Conservation (phyloP, 495 filamentous ascomycete genomes). For the Aspergillus ellipticus region DNA sequence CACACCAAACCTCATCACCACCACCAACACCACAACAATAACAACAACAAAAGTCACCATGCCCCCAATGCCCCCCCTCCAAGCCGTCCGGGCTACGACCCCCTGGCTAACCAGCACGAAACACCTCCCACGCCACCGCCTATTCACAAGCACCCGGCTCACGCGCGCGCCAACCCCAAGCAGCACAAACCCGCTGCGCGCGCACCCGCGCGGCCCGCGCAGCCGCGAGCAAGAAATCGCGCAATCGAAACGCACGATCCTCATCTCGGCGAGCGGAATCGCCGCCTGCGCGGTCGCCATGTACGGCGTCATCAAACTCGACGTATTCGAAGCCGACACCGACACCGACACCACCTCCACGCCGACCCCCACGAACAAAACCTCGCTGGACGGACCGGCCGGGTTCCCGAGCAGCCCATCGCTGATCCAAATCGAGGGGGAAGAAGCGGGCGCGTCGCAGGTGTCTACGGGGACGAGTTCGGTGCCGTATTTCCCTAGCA, state of each 20-base stretch:
- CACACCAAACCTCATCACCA: slow-evolving; percentile 2
- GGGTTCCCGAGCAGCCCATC: slow-evolving; percentile 36
- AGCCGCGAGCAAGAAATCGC: slow-evolving; percentile 21
- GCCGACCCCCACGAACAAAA: slow-evolving; percentile 11
- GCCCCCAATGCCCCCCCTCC: neutral
- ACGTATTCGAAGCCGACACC: slow-evolving; percentile 34
- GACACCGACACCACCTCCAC: neutral
- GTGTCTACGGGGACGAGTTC: slow-evolving; percentile 79
- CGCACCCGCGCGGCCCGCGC: slow-evolving; percentile 4
- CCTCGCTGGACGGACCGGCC: slow-evolving; percentile 39
- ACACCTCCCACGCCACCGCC: neutral
- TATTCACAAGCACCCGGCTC: slow-evolving; percentile 21
- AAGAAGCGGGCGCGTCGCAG: slow-evolving; percentile 55
- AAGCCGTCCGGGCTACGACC: neutral
- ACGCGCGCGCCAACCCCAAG: slow-evolving; percentile 25
- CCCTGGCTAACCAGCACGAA: slow-evolving; percentile 27
- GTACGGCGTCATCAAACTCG: slow-evolving; percentile 38
- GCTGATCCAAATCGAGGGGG: slow-evolving; percentile 43
- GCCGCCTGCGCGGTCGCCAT: slow-evolving; percentile 31
- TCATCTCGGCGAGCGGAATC: slow-evolving; percentile 35
- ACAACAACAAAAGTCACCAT: slow-evolving; percentile 1
- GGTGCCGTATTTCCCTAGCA: slow-evolving; percentile 76
- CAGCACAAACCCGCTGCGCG: slow-evolving; percentile 29
- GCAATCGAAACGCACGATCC: slow-evolving; percentile 30
- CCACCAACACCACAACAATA: slow-evolving; percentile 7